Percentiles rank a stretch among this genome's conserved stretches.
These are phyloP conservation scores for Lactarius hengduanensis DNA, from an alignment of 768 basidiomycete genomes.

Conservation along the genomic window DNA sequence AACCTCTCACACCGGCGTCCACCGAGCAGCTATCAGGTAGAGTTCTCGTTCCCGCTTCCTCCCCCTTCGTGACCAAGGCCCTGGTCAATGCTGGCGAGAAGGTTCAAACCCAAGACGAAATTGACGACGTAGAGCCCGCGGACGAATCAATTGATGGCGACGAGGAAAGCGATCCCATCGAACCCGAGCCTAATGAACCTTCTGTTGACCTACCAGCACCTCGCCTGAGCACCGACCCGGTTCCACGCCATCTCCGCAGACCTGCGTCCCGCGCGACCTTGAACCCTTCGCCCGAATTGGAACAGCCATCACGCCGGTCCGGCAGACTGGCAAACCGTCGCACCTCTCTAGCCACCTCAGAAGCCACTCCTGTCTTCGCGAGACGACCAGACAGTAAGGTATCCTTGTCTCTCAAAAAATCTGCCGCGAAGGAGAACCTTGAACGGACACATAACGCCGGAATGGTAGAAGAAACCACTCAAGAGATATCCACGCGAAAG, in stretches of 20 bases:
- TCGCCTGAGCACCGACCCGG: neutral
- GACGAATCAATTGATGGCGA: slow-evolving; percentile 3
- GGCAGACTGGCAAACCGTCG: slow-evolving; percentile 19
- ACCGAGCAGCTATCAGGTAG: neutral
- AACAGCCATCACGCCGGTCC: slow-evolving; percentile 22
- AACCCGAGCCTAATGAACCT: slow-evolving; percentile 15
- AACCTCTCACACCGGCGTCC: neutral
- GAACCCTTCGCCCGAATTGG: neutral
- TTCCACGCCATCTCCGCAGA: neutral
- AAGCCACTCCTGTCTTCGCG: slow-evolving; percentile 6
- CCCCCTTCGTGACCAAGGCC: slow-evolving; percentile 8
- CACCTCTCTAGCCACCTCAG: neutral
- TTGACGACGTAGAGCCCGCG: slow-evolving; percentile 24
- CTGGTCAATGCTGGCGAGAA: neutral
- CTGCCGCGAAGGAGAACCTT: slow-evolving; percentile 11
- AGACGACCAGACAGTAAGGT: neutral
- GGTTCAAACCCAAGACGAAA: slow-evolving; percentile 9
- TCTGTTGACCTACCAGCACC: slow-evolving; percentile 1
- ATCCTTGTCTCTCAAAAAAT: neutral
- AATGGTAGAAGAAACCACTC: neutral
- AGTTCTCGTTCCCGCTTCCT: slow-evolving; percentile 23
- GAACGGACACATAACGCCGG: neutral
- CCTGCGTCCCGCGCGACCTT: neutral
- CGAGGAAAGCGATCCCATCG: slow-evolving; percentile 27
- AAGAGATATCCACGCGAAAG: neutral